Evolutionary conservation across 768 basidiomycete genomes (phyloP).

Genomic region (Mycena galericulata): DNA sequence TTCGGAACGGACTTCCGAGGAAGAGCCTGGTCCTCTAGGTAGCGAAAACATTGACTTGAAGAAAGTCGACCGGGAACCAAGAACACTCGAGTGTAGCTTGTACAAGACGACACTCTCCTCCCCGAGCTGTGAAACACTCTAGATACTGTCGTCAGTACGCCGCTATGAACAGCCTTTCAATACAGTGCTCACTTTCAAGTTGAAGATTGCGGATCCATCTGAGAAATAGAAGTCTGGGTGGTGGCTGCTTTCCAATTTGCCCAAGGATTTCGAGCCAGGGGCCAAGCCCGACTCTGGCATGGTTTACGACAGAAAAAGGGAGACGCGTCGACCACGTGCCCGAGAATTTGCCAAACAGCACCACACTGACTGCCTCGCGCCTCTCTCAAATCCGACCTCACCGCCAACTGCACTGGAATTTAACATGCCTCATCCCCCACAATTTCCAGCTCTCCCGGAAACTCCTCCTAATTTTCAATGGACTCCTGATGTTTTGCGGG

Average conservation of each 20-base stretch:
- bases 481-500: slow-evolving; percentile 1
- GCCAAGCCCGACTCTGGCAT: background rate
- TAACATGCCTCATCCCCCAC: background rate
- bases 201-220: slow-evolving; percentile 12
- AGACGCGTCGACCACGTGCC: background rate
- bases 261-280: background rate
- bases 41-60: slow-evolving; percentile 2
- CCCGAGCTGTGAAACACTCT: background rate
- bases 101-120: background rate
- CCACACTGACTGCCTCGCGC: background rate
- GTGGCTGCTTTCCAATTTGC: background rate
- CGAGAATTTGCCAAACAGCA: background rate
- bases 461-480: slow-evolving; percentile 1
- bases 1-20: background rate
- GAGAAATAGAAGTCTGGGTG: background rate
- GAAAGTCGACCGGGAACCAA: background rate
- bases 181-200: background rate
- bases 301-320: background rate
- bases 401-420: background rate
- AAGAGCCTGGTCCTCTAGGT: background rate
- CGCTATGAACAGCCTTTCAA: background rate
- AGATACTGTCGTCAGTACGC: background rate
- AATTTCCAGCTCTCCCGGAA: background rate
- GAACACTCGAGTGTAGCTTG: slow-evolving; percentile 2
- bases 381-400: background rate